These are phyloP conservation scores for Thuidium tamariscinum DNA, from an alignment of 225 moss, liverwort and hornwort genomes.

Conservation along the genomic window DNA sequence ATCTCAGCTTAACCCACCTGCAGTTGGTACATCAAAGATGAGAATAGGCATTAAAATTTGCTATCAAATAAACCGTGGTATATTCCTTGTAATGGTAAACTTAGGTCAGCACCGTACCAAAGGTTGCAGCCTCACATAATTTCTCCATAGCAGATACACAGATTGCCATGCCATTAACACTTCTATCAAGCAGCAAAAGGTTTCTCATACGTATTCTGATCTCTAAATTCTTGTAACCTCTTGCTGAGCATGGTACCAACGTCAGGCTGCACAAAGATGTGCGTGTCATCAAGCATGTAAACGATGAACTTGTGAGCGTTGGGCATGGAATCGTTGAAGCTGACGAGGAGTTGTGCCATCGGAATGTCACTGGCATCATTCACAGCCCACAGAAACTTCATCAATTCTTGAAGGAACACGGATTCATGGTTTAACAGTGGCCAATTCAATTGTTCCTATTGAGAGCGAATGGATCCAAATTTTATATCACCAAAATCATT, in stretches of 20 bases:
- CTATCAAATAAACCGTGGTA: background rate
- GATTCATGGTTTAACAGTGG: background rate
- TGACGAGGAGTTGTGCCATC: constrained; percentile 83
- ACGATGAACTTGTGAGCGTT: constrained; percentile 87
- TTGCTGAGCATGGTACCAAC: constrained; percentile 72
- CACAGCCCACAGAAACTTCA: background rate
- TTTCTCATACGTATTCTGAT: constrained; percentile 79
- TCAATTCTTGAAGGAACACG: background rate
- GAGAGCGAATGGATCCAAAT: background rate
- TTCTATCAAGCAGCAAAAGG: constrained; percentile 29
- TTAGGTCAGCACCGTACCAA: background rate
- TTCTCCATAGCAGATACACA: background rate
- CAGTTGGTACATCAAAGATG: background rate
- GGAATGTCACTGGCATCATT: constrained; percentile 73
- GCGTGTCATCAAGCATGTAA: constrained; percentile 89
- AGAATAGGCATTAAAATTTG: background rate
- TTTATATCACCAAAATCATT: background rate
- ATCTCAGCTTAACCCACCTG: background rate
- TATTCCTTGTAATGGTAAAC: background rate
- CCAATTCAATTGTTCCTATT: background rate
- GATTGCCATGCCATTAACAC: background rate
- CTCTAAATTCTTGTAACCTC: constrained; percentile 72
- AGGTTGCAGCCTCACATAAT: background rate
- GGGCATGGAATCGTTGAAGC: constrained; percentile 74
- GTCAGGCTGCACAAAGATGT: constrained; percentile 76